Conservation (phyloP, 1,139 yeast genomes). For the Blastobotrys petasosporus region DNA sequence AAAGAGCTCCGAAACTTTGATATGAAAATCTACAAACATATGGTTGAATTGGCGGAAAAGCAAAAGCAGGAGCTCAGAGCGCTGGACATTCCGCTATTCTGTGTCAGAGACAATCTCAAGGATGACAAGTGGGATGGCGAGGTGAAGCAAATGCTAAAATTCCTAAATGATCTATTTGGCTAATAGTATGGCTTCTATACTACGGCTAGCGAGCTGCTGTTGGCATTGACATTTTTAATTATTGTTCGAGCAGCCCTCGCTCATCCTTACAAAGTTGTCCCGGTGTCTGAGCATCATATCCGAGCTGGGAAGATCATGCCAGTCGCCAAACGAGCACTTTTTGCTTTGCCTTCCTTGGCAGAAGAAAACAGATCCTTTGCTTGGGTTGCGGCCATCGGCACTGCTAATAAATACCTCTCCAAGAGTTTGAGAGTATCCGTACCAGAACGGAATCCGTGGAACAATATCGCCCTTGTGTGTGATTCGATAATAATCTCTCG, state of each 20-base stretch:
- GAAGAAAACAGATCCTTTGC: not conserved
- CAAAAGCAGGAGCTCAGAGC: conserved; percentile 19
- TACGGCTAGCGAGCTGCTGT: not conserved
- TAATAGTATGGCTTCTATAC: not conserved
- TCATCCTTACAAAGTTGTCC: conserved; percentile 5
- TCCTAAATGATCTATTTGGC: conserved; percentile 20
- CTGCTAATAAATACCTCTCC: conserved; percentile 4
- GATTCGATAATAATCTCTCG: conserved; percentile 4
- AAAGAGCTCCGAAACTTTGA: conserved; percentile 18
- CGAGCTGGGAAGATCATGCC: not conserved
- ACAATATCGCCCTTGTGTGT: conserved; percentile 7
- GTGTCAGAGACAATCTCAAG: conserved; percentile 14
- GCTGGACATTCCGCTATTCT: conserved; percentile 26
- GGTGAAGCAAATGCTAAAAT: conserved; percentile 19
- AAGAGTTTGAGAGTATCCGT: not conserved
- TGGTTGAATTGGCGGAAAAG: conserved; percentile 15
- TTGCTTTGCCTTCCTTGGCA: conserved; percentile 1
- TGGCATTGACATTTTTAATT: not conserved
- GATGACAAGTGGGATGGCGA: conserved; percentile 13
- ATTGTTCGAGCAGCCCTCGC: not conserved
- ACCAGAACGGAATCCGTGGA: not conserved
- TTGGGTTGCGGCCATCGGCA: not conserved
- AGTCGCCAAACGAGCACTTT: conserved; percentile 1
- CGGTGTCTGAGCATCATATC: conserved; percentile 1
- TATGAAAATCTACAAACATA: conserved; percentile 17